Evolutionary conservation across 1,284 basidiomycete genomes (phyloP), one percentile per base, ranked within the genome.

Genomic region (Sporisorium iseilematis-ciliati): DNA sequence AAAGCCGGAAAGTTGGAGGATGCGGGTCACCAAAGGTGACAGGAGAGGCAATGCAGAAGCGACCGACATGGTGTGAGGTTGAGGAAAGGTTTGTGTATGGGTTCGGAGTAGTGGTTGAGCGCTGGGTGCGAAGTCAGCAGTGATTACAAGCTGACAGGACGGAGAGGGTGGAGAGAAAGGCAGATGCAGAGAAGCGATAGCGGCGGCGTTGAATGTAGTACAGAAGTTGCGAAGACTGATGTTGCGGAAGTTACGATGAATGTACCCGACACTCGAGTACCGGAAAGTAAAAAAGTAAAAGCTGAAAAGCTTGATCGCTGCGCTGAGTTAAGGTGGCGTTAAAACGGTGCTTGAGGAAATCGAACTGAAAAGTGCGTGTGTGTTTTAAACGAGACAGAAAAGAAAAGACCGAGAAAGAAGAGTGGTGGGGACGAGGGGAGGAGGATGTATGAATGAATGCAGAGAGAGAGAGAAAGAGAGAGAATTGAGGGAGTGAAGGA

Each of bases 1-100:
- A 85, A 99, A 99, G 79, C 94, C 93, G 29, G 91, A 91, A 62
- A 99, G 88, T 82, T 90, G 92, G 78, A 99, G 90, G 83, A 99
- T 97, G 74, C 95, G 92, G 48, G 96, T 99, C 75, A 96, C 94
- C 38, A 94, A 93, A 48, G 95, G 95, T 68, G 95, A 95, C 78
- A 82, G 72, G 21, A 84, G 71, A 2, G 83, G 83, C 20, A 75
- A 50, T 40, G 73, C 64, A 11, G 73, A 65, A 26, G 63, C 61
- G 60, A 75, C 67, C 4, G 73, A 66, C 73, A 75, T 70, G 56
- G 6, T 58, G 54, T 16, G 14, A 38, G 16, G 16, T 14, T 11
- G 12, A 14, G 35, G 14, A 5, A 18, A 31, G 3, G n/a, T n/a
- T n/a, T n/a, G n/a, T 29, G 16, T 31, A 31, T 12, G 5, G 23